Evolutionary conservation across 208 protist species (phyloP).

Genomic region (Novymonas esmeraldas): DNA sequence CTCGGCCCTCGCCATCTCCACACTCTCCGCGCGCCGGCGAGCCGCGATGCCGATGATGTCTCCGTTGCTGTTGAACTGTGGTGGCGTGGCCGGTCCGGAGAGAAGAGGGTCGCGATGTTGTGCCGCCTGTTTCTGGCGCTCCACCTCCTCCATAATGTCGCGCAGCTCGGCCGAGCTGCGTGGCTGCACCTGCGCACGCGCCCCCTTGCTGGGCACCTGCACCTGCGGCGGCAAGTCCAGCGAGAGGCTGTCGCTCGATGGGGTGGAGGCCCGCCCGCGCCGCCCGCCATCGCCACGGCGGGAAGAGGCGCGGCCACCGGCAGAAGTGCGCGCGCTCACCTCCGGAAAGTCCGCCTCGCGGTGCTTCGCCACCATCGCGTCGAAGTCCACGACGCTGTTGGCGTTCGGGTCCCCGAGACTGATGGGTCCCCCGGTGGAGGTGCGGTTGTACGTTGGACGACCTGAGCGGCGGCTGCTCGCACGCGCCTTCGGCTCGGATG

Average conservation of each 20-base stretch:
- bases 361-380: slow-evolving; percentile 60
- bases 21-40: slow-evolving; percentile 59
- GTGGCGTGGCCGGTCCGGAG: slow-evolving; percentile 20
- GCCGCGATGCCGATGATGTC: slow-evolving; percentile 81
- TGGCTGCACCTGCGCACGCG: slow-evolving; percentile 36
- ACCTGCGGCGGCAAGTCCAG: slow-evolving; percentile 69
- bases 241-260: slow-evolving; percentile 48
- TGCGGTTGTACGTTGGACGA: slow-evolving; percentile 56
- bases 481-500: slow-evolving; percentile 20
- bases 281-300: slow-evolving; percentile 6
- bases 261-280: slow-evolving; percentile 23
- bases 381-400: slow-evolving; percentile 56
- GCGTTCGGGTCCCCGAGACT: slow-evolving; percentile 64
- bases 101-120: slow-evolving; percentile 13
- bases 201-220: slow-evolving; percentile 38
- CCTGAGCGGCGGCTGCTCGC: slow-evolving; percentile 32
- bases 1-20: slow-evolving; percentile 40
- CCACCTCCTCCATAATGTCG: slow-evolving; percentile 41
- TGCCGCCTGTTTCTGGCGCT: slow-evolving; percentile 20
- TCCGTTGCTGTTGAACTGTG: slow-evolving; percentile 54
- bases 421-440: slow-evolving; percentile 76
- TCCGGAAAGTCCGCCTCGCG: slow-evolving; percentile 67
- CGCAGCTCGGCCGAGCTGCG: slow-evolving; percentile 56
- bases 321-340: slow-evolving; percentile 24
- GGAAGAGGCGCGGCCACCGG: slow-evolving; percentile 6